Evolutionary conservation across 1,139 yeast genomes (phyloP), one percentile per base, ranked within the genome.

Genomic region (Debaryomyces subglobosus): DNA sequence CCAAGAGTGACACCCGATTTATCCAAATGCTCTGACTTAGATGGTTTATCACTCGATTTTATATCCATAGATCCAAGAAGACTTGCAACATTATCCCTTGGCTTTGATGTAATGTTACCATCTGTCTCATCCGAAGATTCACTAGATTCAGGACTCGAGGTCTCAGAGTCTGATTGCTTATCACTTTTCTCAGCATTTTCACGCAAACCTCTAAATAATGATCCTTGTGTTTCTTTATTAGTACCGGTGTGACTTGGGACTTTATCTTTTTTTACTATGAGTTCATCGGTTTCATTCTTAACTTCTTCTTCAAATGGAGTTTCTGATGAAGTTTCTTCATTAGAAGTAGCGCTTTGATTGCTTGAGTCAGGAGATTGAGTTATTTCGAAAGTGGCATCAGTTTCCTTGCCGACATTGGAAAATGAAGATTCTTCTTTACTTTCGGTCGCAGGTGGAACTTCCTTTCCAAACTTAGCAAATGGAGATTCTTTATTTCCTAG

Each of bases 81-180:
- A 16, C 16, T 32, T 32, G 18, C 5, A 15, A 32, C 35, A 16
- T 32, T 32, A 16, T 15, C 35, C 6, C 16, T 15, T 32, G 30
- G 15, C 34, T 40, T 29, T 15, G 45, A 39, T 15, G 27, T 43
- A 23, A 12, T 16, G 13, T 25, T 16, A 15, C 41, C 44, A 20
- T 49, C 49, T n/a, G 24, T 33, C 46, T 48, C 53, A 21, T 44
- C 48, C 18, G n/a, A 20, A n/a, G 39, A 35, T 23, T 35, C 39
- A 35, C 39, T 35, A 5, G 39, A 35, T 21, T 35, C 39, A 7
- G n/a, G 12, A 21, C 39, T 35, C 2, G 39, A 35, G 4, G 16
- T n/a, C 6, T 44, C 46, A 12, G 34, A 45, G 15, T 47, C 45
- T 7, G 18, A 43, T 29, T 27, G 48, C 43, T 40, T 48, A 8